Evolutionary conservation across 495 filamentous ascomycete species (phyloP), one percentile per base, ranked within the genome.

Genomic region (Xylaria castorea): DNA sequence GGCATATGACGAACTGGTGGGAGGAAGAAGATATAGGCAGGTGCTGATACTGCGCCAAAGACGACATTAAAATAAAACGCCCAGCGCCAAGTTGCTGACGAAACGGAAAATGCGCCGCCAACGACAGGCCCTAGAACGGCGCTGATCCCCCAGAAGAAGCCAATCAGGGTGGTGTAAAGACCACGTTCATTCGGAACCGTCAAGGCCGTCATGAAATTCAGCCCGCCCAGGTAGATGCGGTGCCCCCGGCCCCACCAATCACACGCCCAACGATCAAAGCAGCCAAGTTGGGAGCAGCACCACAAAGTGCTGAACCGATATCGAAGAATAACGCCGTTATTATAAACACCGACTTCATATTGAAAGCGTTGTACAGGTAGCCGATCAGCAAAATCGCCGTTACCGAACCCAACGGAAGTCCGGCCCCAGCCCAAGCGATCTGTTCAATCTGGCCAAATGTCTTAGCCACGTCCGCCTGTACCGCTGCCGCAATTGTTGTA

Each of bases 31-130:
- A 92, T 36, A 73, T 87, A 92, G 46, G 87, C 81, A 0, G 90
- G 91, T 0, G 85, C 82, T 30, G 85, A 84, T 6, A 85, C 72
- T 6, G 73, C 91, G 14, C 85, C 88, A 27, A 93, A 79, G 48
- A 82, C 77, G 20, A 93, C 83, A 72, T 92, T 92, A 77, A 93
- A 89, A 80, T 93, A 93, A 75, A 93, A 93, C 2, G 86, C 86
- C 90, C 89, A 90, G 2, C 89, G 80, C 88, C 87, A 90, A 1
- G 81, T 86, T 6, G 85, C 84, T n/a, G 62, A 63, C 55, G 78
- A 84, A 48, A 88, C 83, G 38, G 80, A 75, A 70, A 93, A 92
- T 25, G 86, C 87, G 34, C 90, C 91, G 4, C 91, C 91, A 57
- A 93, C 80, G 70, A 92, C 78, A 14, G 90, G 91, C 5, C 89